Evolutionary conservation across 805 yeast species (phyloP).

Genomic region (Saccharomycopsis javanensis): DNA sequence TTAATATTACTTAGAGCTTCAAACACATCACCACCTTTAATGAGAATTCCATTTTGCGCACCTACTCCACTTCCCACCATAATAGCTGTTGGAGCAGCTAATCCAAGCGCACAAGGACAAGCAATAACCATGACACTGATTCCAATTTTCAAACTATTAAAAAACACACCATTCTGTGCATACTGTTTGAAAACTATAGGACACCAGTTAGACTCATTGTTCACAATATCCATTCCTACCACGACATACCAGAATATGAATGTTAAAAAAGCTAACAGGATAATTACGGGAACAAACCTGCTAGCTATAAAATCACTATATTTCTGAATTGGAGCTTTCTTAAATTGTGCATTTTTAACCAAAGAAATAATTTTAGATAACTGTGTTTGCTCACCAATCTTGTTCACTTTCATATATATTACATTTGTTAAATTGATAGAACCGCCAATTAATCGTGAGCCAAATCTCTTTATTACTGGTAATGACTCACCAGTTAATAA

Average conservation of each 20-base stretch:
- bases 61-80: conserved; percentile 99
- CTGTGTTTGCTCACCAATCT: conserved; percentile 76
- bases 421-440: conserved; percentile 76
- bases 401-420: conserved; percentile 55
- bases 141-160: conserved; percentile 65
- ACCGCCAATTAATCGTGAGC: conserved; percentile 75
- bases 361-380: conserved; percentile 77
- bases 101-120: conserved; percentile 95
- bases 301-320: conserved; percentile 81
- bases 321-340: conserved; percentile 84
- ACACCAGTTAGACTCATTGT: conserved; percentile 22
- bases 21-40: conserved; percentile 86
- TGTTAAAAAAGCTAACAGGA: conserved; percentile 53
- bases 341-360: conserved; percentile 82
- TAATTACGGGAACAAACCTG: conserved; percentile 69
- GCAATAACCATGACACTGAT: conserved; percentile 95
- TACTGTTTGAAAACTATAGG: conserved; percentile 42
- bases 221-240: conserved; percentile 20
- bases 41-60: conserved; percentile 77
- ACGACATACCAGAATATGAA: conserved; percentile 52
- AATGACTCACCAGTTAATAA: conserved; percentile 84
- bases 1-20: conserved; percentile 61
- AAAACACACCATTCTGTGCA: conserved; percentile 45
- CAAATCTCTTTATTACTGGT: conserved; percentile 55
- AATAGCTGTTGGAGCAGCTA: conserved; percentile 97